Evolutionary conservation across 768 basidiomycete species (phyloP).

Genomic region (Russula foetens): DNA sequence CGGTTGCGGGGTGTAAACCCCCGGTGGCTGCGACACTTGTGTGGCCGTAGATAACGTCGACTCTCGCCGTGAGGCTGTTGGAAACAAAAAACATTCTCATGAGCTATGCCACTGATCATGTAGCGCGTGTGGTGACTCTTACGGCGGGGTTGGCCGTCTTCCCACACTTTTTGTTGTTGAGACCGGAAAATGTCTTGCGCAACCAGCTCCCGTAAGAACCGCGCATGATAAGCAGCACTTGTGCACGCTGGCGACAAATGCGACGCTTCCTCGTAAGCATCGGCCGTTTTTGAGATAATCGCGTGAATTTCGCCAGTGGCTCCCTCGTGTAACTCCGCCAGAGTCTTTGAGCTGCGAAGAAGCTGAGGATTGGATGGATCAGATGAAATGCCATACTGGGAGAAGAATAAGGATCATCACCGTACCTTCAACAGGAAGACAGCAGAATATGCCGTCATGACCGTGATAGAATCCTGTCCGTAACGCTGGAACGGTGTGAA

Average conservation of each 20-base stretch:
- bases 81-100: not conserved
- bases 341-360: constrained; percentile 53
- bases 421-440: constrained; percentile 68
- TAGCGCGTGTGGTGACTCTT: not conserved
- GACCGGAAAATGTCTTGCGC: constrained; percentile 52
- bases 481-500: constrained; percentile 48
- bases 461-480: constrained; percentile 74
- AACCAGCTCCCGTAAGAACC: constrained; percentile 67
- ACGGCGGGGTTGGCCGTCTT: constrained; percentile 7
- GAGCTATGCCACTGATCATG: not conserved
- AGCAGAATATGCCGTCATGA: constrained; percentile 83
- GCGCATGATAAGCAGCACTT: constrained; percentile 68
- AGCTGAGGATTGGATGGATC: constrained; percentile 38
- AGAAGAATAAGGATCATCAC: constrained; percentile 10
- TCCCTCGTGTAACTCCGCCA: constrained; percentile 49
- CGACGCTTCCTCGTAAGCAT: constrained; percentile 71
- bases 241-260: constrained; percentile 50
- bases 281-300: constrained; percentile 60
- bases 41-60: constrained; percentile 4
- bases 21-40: constrained; percentile 4
- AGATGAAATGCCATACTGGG: not conserved
- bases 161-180: constrained; percentile 21
- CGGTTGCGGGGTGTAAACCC: constrained; percentile 8
- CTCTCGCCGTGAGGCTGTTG: constrained; percentile 7
- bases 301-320: constrained; percentile 57